Percentiles rank a stretch among this genome's conserved stretches.
These are phyloP conservation scores for Trametes meyenii DNA, from an alignment of 768 basidiomycete species.

Conservation along the genomic window DNA sequence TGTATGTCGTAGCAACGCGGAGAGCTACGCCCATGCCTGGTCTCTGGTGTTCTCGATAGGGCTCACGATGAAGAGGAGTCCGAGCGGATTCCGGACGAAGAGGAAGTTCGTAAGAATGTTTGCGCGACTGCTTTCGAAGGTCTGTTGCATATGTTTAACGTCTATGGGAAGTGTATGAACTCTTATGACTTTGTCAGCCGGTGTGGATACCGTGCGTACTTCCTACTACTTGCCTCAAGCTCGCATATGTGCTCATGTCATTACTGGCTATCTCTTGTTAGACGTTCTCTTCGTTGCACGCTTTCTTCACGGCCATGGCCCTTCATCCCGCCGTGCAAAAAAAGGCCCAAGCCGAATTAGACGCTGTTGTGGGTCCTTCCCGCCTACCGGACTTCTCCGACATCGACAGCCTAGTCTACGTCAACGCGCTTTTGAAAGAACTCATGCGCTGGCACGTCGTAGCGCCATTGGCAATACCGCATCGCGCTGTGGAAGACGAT, in stretches of 20 bases:
- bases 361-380: slow-evolving; percentile 39
- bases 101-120: slow-evolving; percentile 10
- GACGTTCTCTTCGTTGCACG: slow-evolving; percentile 15
- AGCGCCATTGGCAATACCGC: slow-evolving; percentile 12
- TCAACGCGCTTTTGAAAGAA: slow-evolving; percentile 40
- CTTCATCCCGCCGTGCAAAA: slow-evolving; percentile 34
- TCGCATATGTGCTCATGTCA: too few species aligned
- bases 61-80: neutral
- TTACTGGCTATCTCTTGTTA: neutral
- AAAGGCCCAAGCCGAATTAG: slow-evolving; percentile 40
- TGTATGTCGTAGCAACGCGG: too few species aligned
- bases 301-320: slow-evolving; percentile 29
- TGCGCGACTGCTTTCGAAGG: neutral
- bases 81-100: neutral
- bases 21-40: neutral
- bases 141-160: too few species aligned
- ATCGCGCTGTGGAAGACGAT: slow-evolving; percentile 13
- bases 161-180: too few species aligned
- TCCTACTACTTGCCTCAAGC: too few species aligned
- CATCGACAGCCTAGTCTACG: slow-evolving; percentile 27
- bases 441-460: slow-evolving; percentile 20
- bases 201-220: neutral
- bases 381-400: slow-evolving; percentile 34
- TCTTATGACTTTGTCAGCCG: neutral
- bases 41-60: neutral